Percentiles rank a stretch among this genome's conserved stretches.
Conservation (phyloP, 176 grass and related monocot genomes). For the Dendrocalamus sinicus region DNA sequence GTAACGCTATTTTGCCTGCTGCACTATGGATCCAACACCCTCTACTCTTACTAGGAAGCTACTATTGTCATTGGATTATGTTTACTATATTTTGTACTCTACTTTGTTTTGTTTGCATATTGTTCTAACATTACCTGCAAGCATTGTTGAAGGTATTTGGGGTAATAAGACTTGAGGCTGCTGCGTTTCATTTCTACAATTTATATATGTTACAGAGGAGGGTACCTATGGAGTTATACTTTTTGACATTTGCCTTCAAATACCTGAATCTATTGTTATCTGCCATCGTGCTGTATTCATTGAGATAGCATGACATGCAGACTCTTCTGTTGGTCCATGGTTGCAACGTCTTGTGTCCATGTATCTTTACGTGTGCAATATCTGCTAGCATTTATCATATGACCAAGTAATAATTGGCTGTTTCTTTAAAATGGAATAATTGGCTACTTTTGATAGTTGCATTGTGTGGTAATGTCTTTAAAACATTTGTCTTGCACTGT, state of each 20-base stretch:
- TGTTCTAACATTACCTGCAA: not conserved
- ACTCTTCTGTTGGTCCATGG: not conserved
- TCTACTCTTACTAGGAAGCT: not conserved
- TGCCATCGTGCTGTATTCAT: not conserved
- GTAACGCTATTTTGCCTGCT: not conserved
- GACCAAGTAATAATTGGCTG: not conserved
- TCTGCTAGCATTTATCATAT: not conserved
- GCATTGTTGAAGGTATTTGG: not conserved
- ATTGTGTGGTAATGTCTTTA: not conserved
- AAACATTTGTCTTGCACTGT: not conserved
- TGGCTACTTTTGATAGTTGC: not conserved
- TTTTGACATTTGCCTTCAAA: not conserved
- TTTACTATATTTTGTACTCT: not conserved
- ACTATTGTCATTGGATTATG: not conserved
- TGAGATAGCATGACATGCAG: not conserved
- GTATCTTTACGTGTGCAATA: not conserved
- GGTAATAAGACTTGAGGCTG: not conserved
- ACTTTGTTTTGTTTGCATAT: not conserved
- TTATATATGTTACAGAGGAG: not conserved
- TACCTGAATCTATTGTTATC: not conserved
- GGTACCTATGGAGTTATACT: not conserved
- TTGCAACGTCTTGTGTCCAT: not conserved
- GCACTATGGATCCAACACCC: slow-evolving; percentile 10
- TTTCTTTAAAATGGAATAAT: not conserved
- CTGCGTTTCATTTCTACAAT: not conserved